Evolutionary conservation across 371 early-diverging fungal species (phyloP).

Genomic region (Basidiobolus meristosporus): DNA sequence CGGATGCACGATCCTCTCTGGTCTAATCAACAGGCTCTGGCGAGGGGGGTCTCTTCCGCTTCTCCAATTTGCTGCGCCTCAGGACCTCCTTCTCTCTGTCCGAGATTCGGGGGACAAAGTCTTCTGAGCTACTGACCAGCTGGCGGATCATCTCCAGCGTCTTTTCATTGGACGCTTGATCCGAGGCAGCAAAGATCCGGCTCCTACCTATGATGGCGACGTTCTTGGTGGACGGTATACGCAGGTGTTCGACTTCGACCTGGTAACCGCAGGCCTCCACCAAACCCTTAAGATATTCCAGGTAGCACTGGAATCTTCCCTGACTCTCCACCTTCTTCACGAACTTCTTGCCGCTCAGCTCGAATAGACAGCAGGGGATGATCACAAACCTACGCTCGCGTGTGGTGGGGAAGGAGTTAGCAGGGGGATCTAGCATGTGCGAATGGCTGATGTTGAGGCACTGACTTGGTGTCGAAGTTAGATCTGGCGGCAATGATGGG

Average conservation of each 20-base stretch:
- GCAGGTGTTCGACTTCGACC: constrained; percentile 41
- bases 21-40: too few relatives aligned
- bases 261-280: constrained; percentile 34
- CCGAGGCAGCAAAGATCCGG: not conserved
- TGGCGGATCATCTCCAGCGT: not conserved
- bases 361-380: constrained; percentile 71
- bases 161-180: too few relatives aligned
- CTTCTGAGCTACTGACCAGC: too few relatives aligned
- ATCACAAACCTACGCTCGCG: constrained; percentile 29
- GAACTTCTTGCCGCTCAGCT: constrained; percentile 34
- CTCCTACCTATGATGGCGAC: constrained; percentile 47
- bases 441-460: constrained; percentile 4
- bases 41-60: too few relatives aligned
- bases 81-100: too few relatives aligned
- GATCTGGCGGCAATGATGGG: constrained; percentile 56
- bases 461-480: constrained; percentile 27
- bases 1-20: too few relatives aligned
- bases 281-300: constrained; percentile 33
- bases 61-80: too few relatives aligned
- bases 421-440: not conserved
- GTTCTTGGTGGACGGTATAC: constrained; percentile 84
- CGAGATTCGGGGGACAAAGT: too few relatives aligned
- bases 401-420: too few relatives aligned
- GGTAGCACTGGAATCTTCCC: constrained; percentile 54
- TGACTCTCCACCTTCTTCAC: constrained; percentile 18